Evolutionary conservation across 257 asterid genomes (phyloP).

Genomic region (Rubia yunnanensis): DNA sequence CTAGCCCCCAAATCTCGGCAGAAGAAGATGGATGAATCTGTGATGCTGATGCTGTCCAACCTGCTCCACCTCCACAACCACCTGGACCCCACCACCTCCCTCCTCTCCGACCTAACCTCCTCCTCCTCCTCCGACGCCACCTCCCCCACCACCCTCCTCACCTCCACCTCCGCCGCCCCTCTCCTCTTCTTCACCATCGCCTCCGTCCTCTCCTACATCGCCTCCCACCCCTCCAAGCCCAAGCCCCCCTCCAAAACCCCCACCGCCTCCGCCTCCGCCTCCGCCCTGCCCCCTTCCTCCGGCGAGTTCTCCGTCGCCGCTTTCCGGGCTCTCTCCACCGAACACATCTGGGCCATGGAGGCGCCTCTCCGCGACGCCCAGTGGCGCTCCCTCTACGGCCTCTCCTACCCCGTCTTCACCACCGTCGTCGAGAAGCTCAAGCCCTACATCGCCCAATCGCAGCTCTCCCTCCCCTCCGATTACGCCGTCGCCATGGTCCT

Average conservation of each 20-base stretch:
- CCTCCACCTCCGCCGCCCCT: slow-evolving; percentile 95
- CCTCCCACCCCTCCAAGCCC: slow-evolving; percentile 37
- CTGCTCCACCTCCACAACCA: slow-evolving; percentile 90
- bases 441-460: slow-evolving; percentile 88
- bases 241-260: slow-evolving; percentile 20
- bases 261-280: slow-evolving; percentile 34
- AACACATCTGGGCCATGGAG: slow-evolving; percentile 96
- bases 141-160: slow-evolving; percentile 35
- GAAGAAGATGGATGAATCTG: slow-evolving; percentile 67
- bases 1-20: background rate
- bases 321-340: slow-evolving; percentile 95
- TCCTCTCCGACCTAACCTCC: slow-evolving; percentile 59
- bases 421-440: slow-evolving; percentile 88
- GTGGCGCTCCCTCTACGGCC: slow-evolving; percentile 90
- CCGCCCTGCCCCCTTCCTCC: slow-evolving; percentile 30
- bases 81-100: slow-evolving; percentile 87
- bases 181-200: slow-evolving; percentile 97
- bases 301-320: slow-evolving; percentile 83
- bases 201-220: slow-evolving; percentile 81
- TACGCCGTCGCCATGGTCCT: slow-evolving; percentile 99
- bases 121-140: slow-evolving; percentile 40
- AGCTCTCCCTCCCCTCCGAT: slow-evolving; percentile 92
- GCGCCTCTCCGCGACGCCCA: slow-evolving; percentile 93
- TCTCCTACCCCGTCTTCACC: slow-evolving; percentile 89
- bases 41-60: slow-evolving; percentile 81